Base-by-base conservation (phyloP, 1,284 basidiomycete species). In the Apiotrichum domesticum region DNA sequence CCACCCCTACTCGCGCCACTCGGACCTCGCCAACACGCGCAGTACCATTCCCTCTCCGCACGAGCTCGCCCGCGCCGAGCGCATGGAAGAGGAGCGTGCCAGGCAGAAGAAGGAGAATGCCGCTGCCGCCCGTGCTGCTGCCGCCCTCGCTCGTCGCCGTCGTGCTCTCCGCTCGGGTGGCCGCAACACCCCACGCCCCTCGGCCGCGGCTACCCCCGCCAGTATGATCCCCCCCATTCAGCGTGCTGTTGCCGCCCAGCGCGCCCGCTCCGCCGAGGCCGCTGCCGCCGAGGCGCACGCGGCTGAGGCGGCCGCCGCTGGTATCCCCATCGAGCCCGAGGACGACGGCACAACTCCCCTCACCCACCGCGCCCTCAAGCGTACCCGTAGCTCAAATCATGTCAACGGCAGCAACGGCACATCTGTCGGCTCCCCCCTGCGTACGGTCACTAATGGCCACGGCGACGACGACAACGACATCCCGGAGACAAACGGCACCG, bases 321-420 rank as follows among this genome's bases (percentile, higher is more conserved):
- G 29, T 10, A 15, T 39, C 29, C 56, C 57, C 15, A 54, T 57
- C 42, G 59, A 59, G 35, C 59, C 58, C 9, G 57, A 64, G 43
- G 57, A 96, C 33, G 59, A 63, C 14, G 48, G 40, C 5, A 7
- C 44, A 10, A 9, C 41, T 54, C 37, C 43, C 59, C 21, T 21
- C 21, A 21, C 21, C 21, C 32, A 49, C 33, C 54, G 61, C 51
- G 56, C 60, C 4, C 49, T 69, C 49, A 69, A 69, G 51, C 62
- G 67, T 35, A 67, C 67, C 10, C 61, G 67, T 37, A 62, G 58
- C 47, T 58, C 61, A n/a, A 64, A 64, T 21, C 56, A 64, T 10
- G 35, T 58, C 35, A 55, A 56, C 34, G 58, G 58, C 11, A 33
- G 41, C 21, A 29, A 53, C 14, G 55, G 57, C 34, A 55, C 57